These are phyloP conservation scores for Saccharomycopsis fermentans DNA, from an alignment of 805 yeast genomes.

Conservation along the genomic window DNA sequence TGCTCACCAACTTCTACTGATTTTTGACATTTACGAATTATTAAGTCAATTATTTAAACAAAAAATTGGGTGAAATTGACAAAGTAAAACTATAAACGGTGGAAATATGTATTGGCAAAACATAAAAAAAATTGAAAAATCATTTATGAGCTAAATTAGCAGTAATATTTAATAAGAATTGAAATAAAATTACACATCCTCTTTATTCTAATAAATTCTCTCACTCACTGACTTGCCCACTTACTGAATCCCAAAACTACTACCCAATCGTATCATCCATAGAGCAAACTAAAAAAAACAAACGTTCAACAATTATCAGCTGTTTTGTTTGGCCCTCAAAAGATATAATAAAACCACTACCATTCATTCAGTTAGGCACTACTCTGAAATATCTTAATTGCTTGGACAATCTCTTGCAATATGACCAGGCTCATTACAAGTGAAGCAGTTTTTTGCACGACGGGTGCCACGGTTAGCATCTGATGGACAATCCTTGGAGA, in stretches of 20 bases:
- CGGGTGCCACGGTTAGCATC: conserved; percentile 23
- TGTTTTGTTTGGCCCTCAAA: neutral
- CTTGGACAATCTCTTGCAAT: conserved; percentile 69
- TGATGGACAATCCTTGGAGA: conserved; percentile 37
- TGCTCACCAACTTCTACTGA: neutral
- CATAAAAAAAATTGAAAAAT: neutral
- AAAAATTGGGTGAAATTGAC: neutral
- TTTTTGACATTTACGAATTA: neutral
- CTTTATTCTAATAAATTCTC: neutral
- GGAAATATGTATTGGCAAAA: neutral
- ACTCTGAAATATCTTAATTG: neutral
- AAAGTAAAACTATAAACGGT: neutral
- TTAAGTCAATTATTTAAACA: neutral
- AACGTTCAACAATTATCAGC: neutral
- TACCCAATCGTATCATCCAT: neutral
- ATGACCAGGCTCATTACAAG: conserved; percentile 75
- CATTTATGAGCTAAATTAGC: conserved; percentile 1
- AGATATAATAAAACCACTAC: conserved; percentile 9
- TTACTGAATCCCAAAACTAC: conserved; percentile 20
- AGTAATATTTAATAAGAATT: neutral
- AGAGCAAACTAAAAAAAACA: neutral
- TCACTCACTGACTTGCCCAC: conserved; percentile 1
- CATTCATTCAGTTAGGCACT: neutral
- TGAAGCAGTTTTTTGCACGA: conserved; percentile 42
- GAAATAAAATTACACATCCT: neutral